Evolutionary conservation across 768 basidiomycete genomes (phyloP), one percentile per base, ranked within the genome.

Genomic region (Kondoa subrosea): DNA sequence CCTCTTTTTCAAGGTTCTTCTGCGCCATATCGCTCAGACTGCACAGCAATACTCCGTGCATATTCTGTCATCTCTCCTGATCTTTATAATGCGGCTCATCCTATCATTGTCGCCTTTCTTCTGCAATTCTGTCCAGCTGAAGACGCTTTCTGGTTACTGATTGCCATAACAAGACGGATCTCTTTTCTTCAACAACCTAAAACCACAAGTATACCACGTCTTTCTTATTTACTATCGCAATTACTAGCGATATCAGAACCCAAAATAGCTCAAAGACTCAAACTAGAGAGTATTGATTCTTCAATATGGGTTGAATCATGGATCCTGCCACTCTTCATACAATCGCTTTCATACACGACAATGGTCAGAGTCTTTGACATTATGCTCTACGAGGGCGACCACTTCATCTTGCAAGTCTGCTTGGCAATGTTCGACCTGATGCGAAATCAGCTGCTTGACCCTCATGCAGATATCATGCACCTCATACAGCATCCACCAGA

Each of bases 101-200:
- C 33, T 31, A 32, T 29, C 16, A 64, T 70, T 4, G 58, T 34
- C 31, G 59, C 68, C 2, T 32, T 68, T 26, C 67, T 70, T 4
- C 69, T 70, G 27, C 68, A 63, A 14, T 61, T 68, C 34, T 29
- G 58, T 14, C 68, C 70, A 25, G 68, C 69, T 30, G 69, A 70
- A 69, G 56, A 57, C 8, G 69, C 69, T 12, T 70, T 70, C 34
- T 70, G 69, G 69, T 60, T 69, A 26, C 65, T 69, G 29, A 56
- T 69, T 4, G 21, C 56, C 1, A 57, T 57, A 34, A 61, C 50
- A 3, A 31, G 31, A 50, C 33, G 57, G 68, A 30, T 31, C 58
- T 3, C 30, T 26, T n/a, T 40, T 27, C 26, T 69, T 58, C 60
- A 59, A 69, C 26, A 67, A 8, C 14, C 4, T 4, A 30, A 34